Base-by-base conservation (phyloP, 2,329 filamentous ascomycete species). In the Ceratocystis papillata region DNA sequence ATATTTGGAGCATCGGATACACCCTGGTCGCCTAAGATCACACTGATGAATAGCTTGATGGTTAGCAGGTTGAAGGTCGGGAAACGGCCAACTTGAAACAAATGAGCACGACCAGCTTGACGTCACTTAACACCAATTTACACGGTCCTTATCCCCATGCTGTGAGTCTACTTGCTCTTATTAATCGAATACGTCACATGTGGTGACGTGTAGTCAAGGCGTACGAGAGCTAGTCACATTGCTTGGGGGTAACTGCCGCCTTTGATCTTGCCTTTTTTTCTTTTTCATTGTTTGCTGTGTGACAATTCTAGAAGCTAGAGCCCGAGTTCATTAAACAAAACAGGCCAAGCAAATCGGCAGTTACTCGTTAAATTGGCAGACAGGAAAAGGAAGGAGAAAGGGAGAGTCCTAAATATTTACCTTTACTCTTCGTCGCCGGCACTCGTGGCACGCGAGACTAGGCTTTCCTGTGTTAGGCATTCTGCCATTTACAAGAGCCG, bases 401-500 rank as follows among this genome's bases (percentile, higher is more conserved):
- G 12, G 30, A 12, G 25, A 22, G 37, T 10, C 5, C 60, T 17
- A 20, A 50, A 48, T 30, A 6, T 48, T 12, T 33, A 59, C 55
- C 55, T 59, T 68, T 41, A 68, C 64, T 60, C 67, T 53, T 17
- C 67, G 63, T 25, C 64, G 64, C 15, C 67, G 67, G 30, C 67
- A 68, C 50, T 68, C 67, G 41, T 68, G 67, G 28, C 67, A 68
- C 15, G 67, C 67, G 3, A 68, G 50, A 64, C 67, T 68, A 12
- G 67, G 67, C 6, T 68, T 68, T 12, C 67, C 67, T 3, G 67
- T 68, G 30, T 68, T 68, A 5, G 64, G 60, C 67, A 68, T 68
- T 37, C 55, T 59, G 17, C 10, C 30, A 33, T 8, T 53, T 3
- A 20, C 28, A 37, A 57, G n/a, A 59, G 28, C n/a, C 48, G 22